Percentiles rank a stretch among this genome's conserved stretches.
phyloP scores from a whole-genome alignment of 2,329 filamentous ascomycete genomes.

The Sclerotinia glacialis region DNA sequence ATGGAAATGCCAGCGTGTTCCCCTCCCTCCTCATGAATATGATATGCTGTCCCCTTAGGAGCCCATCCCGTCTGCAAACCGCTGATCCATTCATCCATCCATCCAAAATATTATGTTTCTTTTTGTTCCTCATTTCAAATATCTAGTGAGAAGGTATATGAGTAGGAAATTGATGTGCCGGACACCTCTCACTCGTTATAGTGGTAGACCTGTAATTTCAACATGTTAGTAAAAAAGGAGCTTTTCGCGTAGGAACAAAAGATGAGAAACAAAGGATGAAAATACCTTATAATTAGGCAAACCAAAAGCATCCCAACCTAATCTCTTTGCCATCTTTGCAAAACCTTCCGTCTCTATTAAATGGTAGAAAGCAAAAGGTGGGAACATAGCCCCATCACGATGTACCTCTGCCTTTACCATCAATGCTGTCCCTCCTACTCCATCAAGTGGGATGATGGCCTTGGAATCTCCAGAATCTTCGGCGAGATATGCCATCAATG shows the following conservation, averaged over 20 bases:
- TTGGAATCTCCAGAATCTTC: conserved; percentile 55
- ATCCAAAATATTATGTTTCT: conserved; percentile 13
- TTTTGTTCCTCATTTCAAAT: conserved; percentile 15
- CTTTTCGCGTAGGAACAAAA: neutral
- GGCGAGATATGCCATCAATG: conserved; percentile 83
- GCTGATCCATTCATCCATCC: neutral
- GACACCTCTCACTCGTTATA: conserved; percentile 69
- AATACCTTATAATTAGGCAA: conserved; percentile 91
- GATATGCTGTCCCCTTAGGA: neutral
- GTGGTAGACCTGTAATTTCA: conserved; percentile 67
- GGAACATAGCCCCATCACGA: conserved; percentile 97
- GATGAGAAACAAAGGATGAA: neutral
- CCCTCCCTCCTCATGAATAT: conserved; percentile 6
- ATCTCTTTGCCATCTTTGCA: conserved; percentile 87
- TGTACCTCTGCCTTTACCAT: conserved; percentile 97
- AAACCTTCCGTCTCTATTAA: conserved; percentile 98
- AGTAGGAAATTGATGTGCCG: conserved; percentile 19
- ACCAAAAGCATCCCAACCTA: conserved; percentile 85
- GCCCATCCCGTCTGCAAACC: neutral
- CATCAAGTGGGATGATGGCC: conserved; percentile 74
- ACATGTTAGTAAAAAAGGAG: neutral
- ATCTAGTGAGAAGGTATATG: conserved; percentile 21
- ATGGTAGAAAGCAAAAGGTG: conserved; percentile 92
- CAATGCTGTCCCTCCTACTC: conserved; percentile 88
- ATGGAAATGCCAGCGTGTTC: neutral